Base-by-base conservation (phyloP, 345 rosid genomes). In the Camelina hispida region DNA sequence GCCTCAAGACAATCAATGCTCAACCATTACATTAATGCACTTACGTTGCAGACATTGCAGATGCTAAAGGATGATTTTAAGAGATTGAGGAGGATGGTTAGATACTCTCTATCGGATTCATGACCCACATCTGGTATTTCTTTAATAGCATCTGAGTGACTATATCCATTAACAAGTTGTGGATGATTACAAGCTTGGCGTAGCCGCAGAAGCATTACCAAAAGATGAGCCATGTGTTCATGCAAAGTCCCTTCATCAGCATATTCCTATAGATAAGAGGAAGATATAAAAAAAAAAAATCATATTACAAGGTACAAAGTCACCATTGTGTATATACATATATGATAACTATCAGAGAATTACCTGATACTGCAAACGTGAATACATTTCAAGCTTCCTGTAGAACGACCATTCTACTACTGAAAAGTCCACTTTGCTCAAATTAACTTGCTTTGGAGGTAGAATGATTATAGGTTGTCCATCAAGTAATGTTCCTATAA, bases 131-230 rank as follows among this genome's bases (percentile, higher is more conserved):
- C 37, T 14, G 59, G 7, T 4, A 25, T 54, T 13, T 54, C 2
- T 7, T 8, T 0, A 13, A 25, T 13, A 54, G 10, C 8, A 6
- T 13, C 37, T 23, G 59, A 28, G 59, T 54, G 35, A 52, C 25
- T 22, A 52, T 52, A 52, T 54, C 37, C 37, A 13, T 14, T 85
- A 47, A 88, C 91, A 60, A 91, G 97, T 75, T 81, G 68, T 18
- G 98, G 97, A 72, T 93, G 97, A 78, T 89, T 90, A 82, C 98
- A 91, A 77, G 98, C 98, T 78, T 93, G 98, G 51, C 98, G 94
- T 59, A 93, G 91, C 40, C 96, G 91, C 79, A 93, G 83, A 79
- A 93, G 94, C 96, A 93, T 81, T 81, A 88, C 71, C 79, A 93
- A 92, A 73, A 93, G 87, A 81, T 82, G 82, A 59, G 98, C 93